Evolutionary conservation across 2,329 filamentous ascomycete species (phyloP).

Genomic region (Leptographium wingfieldii): DNA sequence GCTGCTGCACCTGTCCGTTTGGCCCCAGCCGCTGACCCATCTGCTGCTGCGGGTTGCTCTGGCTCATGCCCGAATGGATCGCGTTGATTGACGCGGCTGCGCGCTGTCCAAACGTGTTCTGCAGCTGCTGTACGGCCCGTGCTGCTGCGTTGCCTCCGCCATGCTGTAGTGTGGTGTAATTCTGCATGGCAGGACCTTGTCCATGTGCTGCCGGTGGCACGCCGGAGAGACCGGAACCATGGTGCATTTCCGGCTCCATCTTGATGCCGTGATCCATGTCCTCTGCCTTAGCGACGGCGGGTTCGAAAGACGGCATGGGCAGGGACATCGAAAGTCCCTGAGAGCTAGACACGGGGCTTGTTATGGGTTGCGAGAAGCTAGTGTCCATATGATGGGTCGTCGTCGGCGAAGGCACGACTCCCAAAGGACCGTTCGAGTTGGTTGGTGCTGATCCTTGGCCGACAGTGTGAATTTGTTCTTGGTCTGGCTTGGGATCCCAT

Average conservation of each 20-base stretch:
- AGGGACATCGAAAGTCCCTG: constrained; percentile 18
- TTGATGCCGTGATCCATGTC: constrained; percentile 14
- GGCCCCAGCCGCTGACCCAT: constrained; percentile 12
- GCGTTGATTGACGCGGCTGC: constrained; percentile 56
- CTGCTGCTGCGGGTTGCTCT: constrained; percentile 10
- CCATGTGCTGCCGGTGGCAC: not conserved
- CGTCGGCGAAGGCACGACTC: constrained; percentile 13
- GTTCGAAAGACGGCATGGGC: constrained; percentile 14
- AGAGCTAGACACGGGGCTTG: constrained; percentile 21
- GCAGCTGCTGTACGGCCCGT: constrained; percentile 43
- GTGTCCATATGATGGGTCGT: constrained; percentile 3
- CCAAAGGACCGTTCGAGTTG: not conserved
- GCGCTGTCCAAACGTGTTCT: constrained; percentile 47
- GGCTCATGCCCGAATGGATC: constrained; percentile 33
- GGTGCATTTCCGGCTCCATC: constrained; percentile 8
- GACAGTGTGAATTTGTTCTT: constrained; percentile 23
- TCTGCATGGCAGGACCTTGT: constrained; percentile 17
- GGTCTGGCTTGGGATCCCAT: constrained; percentile 80
- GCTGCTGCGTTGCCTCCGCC: constrained; percentile 30
- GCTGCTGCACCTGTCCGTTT: constrained; percentile 5
- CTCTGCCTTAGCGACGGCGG: constrained; percentile 1
- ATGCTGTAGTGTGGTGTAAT: constrained; percentile 16
- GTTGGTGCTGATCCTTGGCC: not conserved
- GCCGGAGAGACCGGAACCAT: not conserved
- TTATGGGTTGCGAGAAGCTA: constrained; percentile 22